A percentile compares a stretch with the other conserved stretches of the same genome.
Evolutionary conservation across 768 basidiomycete species (phyloP).

Genomic region (Steccherinum ochraceum): DNA sequence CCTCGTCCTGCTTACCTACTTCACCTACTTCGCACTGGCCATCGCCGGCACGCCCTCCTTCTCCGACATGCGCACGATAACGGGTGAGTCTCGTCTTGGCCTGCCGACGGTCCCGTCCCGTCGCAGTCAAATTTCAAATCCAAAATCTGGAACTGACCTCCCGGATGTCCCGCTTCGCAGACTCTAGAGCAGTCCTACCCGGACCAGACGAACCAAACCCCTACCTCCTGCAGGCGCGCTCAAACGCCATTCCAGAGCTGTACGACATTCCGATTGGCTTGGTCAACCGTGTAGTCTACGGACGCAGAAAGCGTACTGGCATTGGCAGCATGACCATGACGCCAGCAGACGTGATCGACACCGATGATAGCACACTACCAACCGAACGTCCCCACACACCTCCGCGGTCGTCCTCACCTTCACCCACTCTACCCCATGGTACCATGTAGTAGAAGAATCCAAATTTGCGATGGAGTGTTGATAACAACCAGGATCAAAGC

Average conservation of each 20-base stretch:
- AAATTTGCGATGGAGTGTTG: neutral
- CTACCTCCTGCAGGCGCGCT: slow-evolving; percentile 43
- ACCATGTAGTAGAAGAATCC: no score
- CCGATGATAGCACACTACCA: no score
- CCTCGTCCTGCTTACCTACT: slow-evolving; percentile 67
- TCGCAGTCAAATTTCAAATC: no score
- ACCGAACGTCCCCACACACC: neutral
- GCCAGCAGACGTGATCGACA: no score
- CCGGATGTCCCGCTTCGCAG: slow-evolving; percentile 34
- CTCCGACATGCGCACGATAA: slow-evolving; percentile 57
- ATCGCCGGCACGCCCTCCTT: slow-evolving; percentile 66
- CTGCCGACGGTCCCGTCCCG: slow-evolving; percentile 2
- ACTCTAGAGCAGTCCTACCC: slow-evolving; percentile 51
- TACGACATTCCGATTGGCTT: slow-evolving; percentile 82
- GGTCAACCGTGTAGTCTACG: slow-evolving; percentile 70
- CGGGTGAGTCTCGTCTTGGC: slow-evolving; percentile 39
- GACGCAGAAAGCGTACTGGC: slow-evolving; percentile 8
- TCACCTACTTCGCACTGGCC: slow-evolving; percentile 71
- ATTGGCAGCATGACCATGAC: no score
- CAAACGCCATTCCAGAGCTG: slow-evolving; percentile 50
- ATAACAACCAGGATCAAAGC: no score
- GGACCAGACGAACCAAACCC: slow-evolving; percentile 27
- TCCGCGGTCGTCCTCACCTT: no score
- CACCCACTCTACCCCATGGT: no score
- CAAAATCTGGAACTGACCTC: slow-evolving; percentile 7